Conservation (phyloP, 306 rosid genomes). For the Cicer cuneatum region DNA sequence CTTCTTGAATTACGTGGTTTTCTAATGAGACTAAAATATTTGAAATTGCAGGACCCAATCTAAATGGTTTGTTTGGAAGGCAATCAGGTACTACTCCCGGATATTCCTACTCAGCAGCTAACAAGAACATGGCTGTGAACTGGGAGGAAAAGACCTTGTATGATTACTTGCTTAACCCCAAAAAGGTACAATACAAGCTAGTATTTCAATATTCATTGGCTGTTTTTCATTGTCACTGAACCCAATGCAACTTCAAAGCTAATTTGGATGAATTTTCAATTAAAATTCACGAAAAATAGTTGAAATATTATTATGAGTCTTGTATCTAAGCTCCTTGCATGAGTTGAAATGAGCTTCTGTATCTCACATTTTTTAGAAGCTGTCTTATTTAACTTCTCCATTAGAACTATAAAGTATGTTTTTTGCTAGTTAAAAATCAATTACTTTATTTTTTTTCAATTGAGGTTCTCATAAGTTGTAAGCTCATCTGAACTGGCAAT, state of each 20-base stretch:
- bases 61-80: slow-evolving; percentile 89
- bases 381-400: neutral
- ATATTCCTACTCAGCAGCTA: slow-evolving; percentile 87
- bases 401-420: too few relatives aligned
- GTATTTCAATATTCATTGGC: slow-evolving; percentile 9
- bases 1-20: neutral
- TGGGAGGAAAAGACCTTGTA: slow-evolving; percentile 93
- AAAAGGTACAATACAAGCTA: slow-evolving; percentile 61
- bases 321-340: neutral
- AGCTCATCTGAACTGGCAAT: slow-evolving; percentile 1
- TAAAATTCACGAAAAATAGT: neutral
- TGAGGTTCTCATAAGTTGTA: neutral
- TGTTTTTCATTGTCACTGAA: slow-evolving; percentile 2
- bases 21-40: neutral
- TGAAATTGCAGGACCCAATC: slow-evolving; percentile 75
- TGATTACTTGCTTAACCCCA: slow-evolving; percentile 90
- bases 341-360: neutral
- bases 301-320: neutral
- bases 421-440: neutral
- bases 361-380: neutral
- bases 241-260: neutral
- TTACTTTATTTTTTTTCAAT: neutral
- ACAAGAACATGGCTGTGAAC: slow-evolving; percentile 88
- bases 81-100: slow-evolving; percentile 95
- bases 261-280: neutral